Evolutionary conservation across 306 rosid species (phyloP), one percentile per base, ranked within the genome.

Genomic region (Trifolium fragiferum): DNA sequence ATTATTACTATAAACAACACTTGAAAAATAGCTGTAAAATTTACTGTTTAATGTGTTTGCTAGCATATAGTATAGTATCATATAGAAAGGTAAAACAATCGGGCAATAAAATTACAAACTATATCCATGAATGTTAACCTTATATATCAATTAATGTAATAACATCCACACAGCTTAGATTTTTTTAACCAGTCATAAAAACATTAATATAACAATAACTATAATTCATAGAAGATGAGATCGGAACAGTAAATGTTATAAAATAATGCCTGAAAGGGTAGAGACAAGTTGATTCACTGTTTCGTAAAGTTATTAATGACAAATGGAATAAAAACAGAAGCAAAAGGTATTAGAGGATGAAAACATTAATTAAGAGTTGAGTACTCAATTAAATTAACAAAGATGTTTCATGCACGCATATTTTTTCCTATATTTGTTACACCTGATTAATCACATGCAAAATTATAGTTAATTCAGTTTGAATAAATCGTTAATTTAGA

Each of bases 301-400:
- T 78, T 54, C 64, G 61, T 49, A 74, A 78, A 75, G 81, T 40
- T 80, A 79, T 79, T 44, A 65, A 69, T 27, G 63, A n/a, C 9
- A 54, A 43, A 62, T 65, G 53, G 77, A 77, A 62, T 33, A 30
- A 66, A 41, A 73, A 64, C 40, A 43, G 4, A 68, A 66, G 57
- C 51, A 74, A 67, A 80, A 37, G 77, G 60, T 55, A 71, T 16
- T 44, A 46, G 32, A 60, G 55, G 8, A 78, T 62, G 37, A 63
- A 70, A 62, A 21, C 33, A 76, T 71, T 65, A 46, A 68, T 68
- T 67, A 72, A 64, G 30, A 33, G 20, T 38, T 5, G 61, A 20
- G 77, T 51, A 68, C 41, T 53, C 58, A 78, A 7, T 32, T 53
- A 53, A 53, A 66, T 66, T 37, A 37, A 37, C 40, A 37, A 37